Percentiles rank a stretch among this genome's conserved stretches.
Evolutionary conservation across 495 filamentous ascomycete species (phyloP).

Genomic region (Pyrenopolyporus hunteri): DNA sequence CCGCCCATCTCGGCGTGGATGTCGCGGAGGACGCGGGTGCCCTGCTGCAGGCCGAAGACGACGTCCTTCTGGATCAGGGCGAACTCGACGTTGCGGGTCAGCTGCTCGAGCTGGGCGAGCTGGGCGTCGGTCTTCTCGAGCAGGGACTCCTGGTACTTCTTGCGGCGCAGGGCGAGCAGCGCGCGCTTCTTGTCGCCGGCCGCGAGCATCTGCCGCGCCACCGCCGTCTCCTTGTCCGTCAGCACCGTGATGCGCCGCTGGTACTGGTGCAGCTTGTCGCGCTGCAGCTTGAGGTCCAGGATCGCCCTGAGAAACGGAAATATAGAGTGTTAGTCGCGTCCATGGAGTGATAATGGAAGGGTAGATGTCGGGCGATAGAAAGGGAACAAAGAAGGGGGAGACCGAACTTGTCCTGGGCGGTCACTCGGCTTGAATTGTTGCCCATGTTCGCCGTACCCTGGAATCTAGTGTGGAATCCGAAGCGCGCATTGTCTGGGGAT

Average conservation of each 20-base stretch:
- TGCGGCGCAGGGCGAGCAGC: conserved; percentile 86
- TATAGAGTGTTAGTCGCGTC: background rate
- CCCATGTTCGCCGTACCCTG: conserved; percentile 49
- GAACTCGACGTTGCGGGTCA: conserved; percentile 84
- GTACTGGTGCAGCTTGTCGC: conserved; percentile 94
- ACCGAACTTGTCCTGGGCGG: conserved; percentile 54
- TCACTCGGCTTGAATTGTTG: conserved; percentile 52
- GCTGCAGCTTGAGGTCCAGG: conserved; percentile 95
- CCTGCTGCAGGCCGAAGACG: conserved; percentile 88
- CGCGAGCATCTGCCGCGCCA: conserved; percentile 81
- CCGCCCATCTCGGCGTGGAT: conserved; percentile 97
- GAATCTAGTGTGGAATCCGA: conserved; percentile 35
- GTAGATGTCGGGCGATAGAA: background rate
- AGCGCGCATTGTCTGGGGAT: conserved; percentile 37
- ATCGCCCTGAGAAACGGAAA: conserved; percentile 71
- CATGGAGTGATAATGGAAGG: background rate
- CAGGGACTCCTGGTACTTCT: conserved; percentile 95
- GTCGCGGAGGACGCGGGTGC: conserved; percentile 83
- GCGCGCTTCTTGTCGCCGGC: conserved; percentile 81
- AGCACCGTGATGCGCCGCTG: conserved; percentile 72
- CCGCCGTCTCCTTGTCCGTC: conserved; percentile 44
- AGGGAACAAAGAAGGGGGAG: background rate
- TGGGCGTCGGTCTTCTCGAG: conserved; percentile 90
- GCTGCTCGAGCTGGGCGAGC: conserved; percentile 63
- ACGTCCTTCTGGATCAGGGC: conserved; percentile 80